Evolutionary conservation across 2,329 filamentous ascomycete genomes (phyloP).

Genomic region (Pseudogymnoascus sp.): DNA sequence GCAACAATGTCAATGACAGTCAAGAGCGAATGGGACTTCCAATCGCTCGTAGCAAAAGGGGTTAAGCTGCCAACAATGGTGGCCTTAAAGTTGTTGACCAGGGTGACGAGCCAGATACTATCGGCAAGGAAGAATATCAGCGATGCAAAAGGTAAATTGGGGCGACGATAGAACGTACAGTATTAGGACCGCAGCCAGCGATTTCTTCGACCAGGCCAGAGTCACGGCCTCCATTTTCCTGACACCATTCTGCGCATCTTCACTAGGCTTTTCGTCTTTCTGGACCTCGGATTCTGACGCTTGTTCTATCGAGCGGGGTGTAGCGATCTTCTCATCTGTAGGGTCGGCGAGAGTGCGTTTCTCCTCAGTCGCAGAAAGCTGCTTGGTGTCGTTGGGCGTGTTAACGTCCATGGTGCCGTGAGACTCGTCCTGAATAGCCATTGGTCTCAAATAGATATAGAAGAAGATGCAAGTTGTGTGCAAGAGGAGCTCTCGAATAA

Average conservation of each 20-base stretch:
- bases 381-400: background rate
- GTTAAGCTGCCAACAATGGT: slow-evolving; percentile 25
- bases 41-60: slow-evolving; percentile 21
- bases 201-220: slow-evolving; percentile 41
- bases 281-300: slow-evolving; percentile 3
- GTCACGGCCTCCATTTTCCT: slow-evolving; percentile 44
- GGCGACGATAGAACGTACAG: slow-evolving; percentile 30
- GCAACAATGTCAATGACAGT: slow-evolving; percentile 46
- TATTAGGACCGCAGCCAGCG: slow-evolving; percentile 38
- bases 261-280: slow-evolving; percentile 16
- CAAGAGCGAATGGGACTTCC: slow-evolving; percentile 19
- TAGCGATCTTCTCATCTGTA: background rate
- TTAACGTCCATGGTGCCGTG: slow-evolving; percentile 9
- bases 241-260: slow-evolving; percentile 32
- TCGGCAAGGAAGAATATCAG: slow-evolving; percentile 2
- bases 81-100: slow-evolving; percentile 34
- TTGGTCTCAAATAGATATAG: background rate
- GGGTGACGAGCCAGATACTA: slow-evolving; percentile 39
- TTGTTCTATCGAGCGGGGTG: background rate
- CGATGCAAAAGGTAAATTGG: background rate
- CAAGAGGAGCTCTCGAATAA: background rate
- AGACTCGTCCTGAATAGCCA: slow-evolving; percentile 10
- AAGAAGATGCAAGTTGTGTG: background rate
- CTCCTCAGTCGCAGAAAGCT: background rate
- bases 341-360: background rate